phyloP scores from a whole-genome alignment of 192 early-diverging fungal genomes.

The Allomyces javanicus region DNA sequence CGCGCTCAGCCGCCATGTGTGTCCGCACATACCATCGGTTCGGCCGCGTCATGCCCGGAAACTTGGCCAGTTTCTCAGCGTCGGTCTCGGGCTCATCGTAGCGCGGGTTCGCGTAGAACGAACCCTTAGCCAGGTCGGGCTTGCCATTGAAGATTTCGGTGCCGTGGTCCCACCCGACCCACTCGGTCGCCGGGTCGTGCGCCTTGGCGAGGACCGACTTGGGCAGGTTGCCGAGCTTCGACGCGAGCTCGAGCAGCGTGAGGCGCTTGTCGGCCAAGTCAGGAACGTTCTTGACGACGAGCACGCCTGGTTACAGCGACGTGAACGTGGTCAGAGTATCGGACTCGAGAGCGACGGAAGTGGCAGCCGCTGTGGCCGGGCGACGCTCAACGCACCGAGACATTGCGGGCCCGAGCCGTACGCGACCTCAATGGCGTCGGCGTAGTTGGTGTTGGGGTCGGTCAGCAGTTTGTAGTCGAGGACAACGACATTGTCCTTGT shows the following conservation, averaged over 20 bases:
- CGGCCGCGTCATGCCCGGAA: constrained; percentile 25
- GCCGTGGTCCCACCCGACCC: constrained; percentile 52
- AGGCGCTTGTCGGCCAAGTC: constrained; percentile 19
- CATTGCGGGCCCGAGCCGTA: no score
- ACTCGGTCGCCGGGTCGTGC: constrained; percentile 29
- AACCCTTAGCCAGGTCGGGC: constrained; percentile 41
- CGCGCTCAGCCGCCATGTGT: no score
- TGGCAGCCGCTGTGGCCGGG: no score
- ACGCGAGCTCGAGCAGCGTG: constrained; percentile 57
- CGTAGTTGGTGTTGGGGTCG: not conserved
- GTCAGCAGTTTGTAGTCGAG: not conserved
- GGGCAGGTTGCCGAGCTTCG: constrained; percentile 53
- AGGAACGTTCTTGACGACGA: constrained; percentile 36
- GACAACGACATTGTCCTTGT: not conserved
- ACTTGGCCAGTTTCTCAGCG: constrained; percentile 17
- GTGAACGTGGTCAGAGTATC: no score
- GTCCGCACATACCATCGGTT: constrained; percentile 23
- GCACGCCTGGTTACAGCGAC: constrained; percentile 12
- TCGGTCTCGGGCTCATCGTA: constrained; percentile 16
- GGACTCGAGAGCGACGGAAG: no score
- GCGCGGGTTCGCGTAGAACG: constrained; percentile 40
- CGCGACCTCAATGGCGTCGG: not conserved
- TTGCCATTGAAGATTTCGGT: constrained; percentile 46
- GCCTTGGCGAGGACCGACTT: constrained; percentile 19
- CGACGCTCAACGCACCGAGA: no score